Evolutionary conservation across 345 rosid genomes (phyloP).

Genomic region (Lagerstroemia speciosa): DNA sequence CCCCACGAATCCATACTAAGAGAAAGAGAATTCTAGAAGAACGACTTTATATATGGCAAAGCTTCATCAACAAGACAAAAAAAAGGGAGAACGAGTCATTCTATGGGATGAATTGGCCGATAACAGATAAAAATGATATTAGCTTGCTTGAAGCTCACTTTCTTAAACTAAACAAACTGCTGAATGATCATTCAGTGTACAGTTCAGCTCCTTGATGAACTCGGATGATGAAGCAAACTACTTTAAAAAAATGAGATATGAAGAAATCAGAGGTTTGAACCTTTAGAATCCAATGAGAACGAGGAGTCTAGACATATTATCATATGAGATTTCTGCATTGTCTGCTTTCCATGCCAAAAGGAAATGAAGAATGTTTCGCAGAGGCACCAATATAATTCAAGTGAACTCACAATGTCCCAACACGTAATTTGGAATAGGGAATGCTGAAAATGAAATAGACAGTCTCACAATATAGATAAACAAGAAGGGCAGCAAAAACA

Average conservation of each 20-base stretch:
- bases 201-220: no score
- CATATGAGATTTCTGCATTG: not conserved
- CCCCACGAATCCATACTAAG: not conserved
- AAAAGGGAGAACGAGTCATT: not conserved
- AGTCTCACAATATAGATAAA: not conserved
- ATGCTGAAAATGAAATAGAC: not conserved
- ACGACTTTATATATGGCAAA: not conserved
- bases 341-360: not conserved
- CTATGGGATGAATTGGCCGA: not conserved
- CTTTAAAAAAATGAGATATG: not conserved
- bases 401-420: not conserved
- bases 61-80: not conserved
- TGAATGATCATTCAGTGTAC: no score
- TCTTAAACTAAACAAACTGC: no score
- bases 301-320: not conserved
- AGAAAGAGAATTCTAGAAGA: not conserved
- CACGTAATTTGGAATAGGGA: not conserved
- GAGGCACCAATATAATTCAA: not conserved
- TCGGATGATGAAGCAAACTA: no score
- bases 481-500: not conserved
- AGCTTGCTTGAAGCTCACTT: no score
- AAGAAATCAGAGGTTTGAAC: not conserved
- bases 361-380: not conserved
- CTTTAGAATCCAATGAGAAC: not conserved
- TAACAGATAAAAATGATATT: no score